Base-by-base conservation (phyloP, 257 asterid species). In the Verbena officinalis region DNA sequence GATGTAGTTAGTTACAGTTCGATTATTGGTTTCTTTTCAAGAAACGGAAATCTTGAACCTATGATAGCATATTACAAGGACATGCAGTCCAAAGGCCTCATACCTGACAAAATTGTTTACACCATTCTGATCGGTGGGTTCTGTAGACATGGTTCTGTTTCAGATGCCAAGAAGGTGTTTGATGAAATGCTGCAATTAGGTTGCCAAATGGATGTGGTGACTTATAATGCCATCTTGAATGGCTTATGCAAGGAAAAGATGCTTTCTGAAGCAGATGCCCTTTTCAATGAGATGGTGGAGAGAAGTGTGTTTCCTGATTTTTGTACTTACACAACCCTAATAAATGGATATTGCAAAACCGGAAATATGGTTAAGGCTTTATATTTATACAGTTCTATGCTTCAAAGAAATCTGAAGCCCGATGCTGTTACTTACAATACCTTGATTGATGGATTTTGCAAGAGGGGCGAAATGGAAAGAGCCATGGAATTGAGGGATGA, bases 221-320 rank as follows among this genome's bases (percentile, higher is more conserved):
- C 90, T 52, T 89, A 82, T 77, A 89, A 89, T 54, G 52, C 87
- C 43, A 65, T 86, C 71, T 74, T 89, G 71, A 82, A 80, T 48
- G 96, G 93, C 27, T 68, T 89, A 27, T 86, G 93, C 80, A 84
- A 67, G 71, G 86, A 68, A 57, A 86, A 78, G 77, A 72, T 74
- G 87, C 77, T 86, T 27, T 13, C 46, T 0, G 93, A 89, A 51
- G 93, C 90, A 1, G 81, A 81, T 65, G 60, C 62, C 15, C 83
- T 89, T 62, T 83, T 89, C 76, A 79, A 70, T 20, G 95, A 89
- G 84, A 89, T 89, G 96, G 68, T 72, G 59, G 90, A 86, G 62
- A 84, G 93, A 75, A 81, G 82, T 1, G 79, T 82, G 8, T 76
- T 46, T 71, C 95, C 95, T 17, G 95, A 86, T 72, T 86, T 80